Evolutionary conservation across 371 early-diverging fungal species (phyloP), one percentile per base, ranked within the genome.

Genomic region (Rhizopus arrhizus): DNA sequence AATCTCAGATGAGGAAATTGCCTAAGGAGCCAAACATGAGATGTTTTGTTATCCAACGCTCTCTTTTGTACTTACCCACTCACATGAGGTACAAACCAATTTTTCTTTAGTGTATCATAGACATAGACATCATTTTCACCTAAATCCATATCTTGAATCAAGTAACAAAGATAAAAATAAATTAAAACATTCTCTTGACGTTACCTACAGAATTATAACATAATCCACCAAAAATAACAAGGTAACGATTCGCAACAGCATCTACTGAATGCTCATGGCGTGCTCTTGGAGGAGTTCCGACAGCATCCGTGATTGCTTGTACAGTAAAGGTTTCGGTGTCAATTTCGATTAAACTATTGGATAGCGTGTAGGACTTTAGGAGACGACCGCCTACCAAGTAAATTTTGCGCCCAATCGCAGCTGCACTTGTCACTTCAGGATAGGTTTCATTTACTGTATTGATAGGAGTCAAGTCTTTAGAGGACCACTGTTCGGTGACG

Each of bases 41-140:
- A 53, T 46, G 5, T n/a, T 36, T 42, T 12, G 10, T 13, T 15
- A 8, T 15, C 9, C 5, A n/a, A 36, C 4, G 16, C n/a, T 12
- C 22, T 13, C 40, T 15, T 9, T 35, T 31, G 34, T 51, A 15
- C 33, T 66, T 73, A 73, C 74, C 74, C 74, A 22, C 29, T 59
- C 12, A 73, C 56, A 31, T 64, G 61, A 31, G 74, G 74, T 28
- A 67, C 63, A 62, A 70, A 58, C 74, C 74, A 72, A 36, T 33
- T 53, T 50, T 68, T 68, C 7, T 59, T 56, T 4, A 62, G 31
- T 29, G 50, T 64, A 34, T 72, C 72, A 60, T 68, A 72, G 3
- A 64, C 65, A 49, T 65, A 72, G 38, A 72, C 61, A 55, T 72
- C 72, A 65, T 73, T 73, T 36, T 73, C 74, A 22, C 74, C 74